phyloP scores from a whole-genome alignment of 768 basidiomycete species.

The Tulasnella sp. region DNA sequence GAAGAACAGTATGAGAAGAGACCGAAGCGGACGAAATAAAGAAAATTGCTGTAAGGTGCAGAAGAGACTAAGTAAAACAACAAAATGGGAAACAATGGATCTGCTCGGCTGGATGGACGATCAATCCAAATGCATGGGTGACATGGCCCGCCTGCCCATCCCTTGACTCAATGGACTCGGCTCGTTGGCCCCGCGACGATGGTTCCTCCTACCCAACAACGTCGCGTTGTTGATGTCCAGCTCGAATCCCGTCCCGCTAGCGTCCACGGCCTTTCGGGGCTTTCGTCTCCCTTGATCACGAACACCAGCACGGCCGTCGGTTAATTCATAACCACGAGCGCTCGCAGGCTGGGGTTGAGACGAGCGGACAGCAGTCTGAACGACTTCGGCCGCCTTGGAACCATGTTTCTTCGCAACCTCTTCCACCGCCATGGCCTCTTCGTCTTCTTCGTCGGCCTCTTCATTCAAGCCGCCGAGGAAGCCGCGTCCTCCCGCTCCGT shows the following conservation, averaged over 20 bases:
- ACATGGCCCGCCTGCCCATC: neutral
- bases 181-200: neutral
- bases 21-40: neutral
- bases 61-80: neutral
- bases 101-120: neutral
- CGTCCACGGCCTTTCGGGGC: constrained; percentile 18
- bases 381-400: constrained; percentile 27
- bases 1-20: neutral
- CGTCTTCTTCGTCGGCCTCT: constrained; percentile 65
- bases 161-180: constrained; percentile 5
- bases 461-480: constrained; percentile 85
- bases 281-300: constrained; percentile 37
- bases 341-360: neutral
- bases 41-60: neutral
- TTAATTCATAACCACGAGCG: constrained; percentile 17
- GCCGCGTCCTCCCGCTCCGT: constrained; percentile 64
- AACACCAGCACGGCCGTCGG: constrained; percentile 60
- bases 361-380: constrained; percentile 20
- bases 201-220: constrained; percentile 43
- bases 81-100: neutral
- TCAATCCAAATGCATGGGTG: neutral
- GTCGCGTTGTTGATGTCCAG: constrained; percentile 82
- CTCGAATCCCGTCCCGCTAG: constrained; percentile 44
- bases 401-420: constrained; percentile 34
- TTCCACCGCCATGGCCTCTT: constrained; percentile 40